Evolutionary conservation across 805 yeast genomes (phyloP).

Genomic region (Candida khao-thaluensis): DNA sequence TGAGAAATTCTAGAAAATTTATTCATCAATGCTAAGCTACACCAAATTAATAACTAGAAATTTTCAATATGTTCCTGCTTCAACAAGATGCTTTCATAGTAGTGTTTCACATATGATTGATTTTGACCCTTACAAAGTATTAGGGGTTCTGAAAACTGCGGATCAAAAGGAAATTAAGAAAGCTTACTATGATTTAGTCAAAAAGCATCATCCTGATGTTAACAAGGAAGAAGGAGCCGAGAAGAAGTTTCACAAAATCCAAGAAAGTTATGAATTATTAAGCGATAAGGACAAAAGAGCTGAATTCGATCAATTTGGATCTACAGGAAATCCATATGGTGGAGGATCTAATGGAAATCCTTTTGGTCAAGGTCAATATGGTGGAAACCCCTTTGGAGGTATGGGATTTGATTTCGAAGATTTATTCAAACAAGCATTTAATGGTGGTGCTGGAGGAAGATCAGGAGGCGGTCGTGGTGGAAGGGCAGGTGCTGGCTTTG

Average conservation of each 20-base stretch:
- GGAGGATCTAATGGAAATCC: conserved; percentile 43
- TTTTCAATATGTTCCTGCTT: conserved; percentile 3
- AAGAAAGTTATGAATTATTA: conserved; percentile 90
- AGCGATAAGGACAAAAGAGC: conserved; percentile 80
- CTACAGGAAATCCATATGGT: conserved; percentile 46
- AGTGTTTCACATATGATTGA: conserved; percentile 19
- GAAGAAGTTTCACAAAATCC: conserved; percentile 85
- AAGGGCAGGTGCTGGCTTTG: conserved; percentile 37
- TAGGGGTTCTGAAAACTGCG: conserved; percentile 76
- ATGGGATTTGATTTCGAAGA: conserved; percentile 49
- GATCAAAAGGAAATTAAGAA: conserved; percentile 85
- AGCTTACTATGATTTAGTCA: conserved; percentile 90
- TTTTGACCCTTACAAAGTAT: conserved; percentile 77
- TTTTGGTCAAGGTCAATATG: conserved; percentile 27
- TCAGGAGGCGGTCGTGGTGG: conserved; percentile 37
- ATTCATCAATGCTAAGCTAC: conserved; percentile 4
- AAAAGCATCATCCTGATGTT: conserved; percentile 94
- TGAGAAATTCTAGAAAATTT: conserved; percentile 8
- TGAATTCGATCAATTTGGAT: conserved; percentile 90
- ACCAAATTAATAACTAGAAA: conserved; percentile 5
- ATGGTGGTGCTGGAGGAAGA: conserved; percentile 34
- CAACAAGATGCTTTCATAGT: conserved; percentile 6
- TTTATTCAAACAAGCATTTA: conserved; percentile 49
- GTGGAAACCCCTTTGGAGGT: conserved; percentile 56
- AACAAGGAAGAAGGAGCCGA: conserved; percentile 90